Base-by-base conservation (phyloP, 2,329 filamentous ascomycete species). In the Alternaria tenuissima region DNA sequence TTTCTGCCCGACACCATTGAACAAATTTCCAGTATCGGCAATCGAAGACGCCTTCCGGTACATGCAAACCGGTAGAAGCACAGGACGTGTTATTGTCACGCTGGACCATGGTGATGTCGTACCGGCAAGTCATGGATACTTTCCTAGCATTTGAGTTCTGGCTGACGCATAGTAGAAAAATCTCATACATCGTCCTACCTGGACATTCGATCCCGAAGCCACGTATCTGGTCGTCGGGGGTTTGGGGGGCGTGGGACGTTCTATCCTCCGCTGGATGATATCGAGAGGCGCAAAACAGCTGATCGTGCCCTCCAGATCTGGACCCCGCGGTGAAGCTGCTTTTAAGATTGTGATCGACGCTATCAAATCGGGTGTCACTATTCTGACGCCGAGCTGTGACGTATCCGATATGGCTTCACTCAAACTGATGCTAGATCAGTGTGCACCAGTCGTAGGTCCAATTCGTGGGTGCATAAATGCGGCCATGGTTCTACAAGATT, bases 151-250 rank as follows among this genome's bases (percentile, higher is more conserved):
- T 24, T 24, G 6, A 24, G 24, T 24, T 7, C 24, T 24, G 24
- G 24, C 24, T 24, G 24, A 24, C 24, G 24, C 24, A 7, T 24
- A 24, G 1, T 24, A 24, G 24, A 24, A 24, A 24, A 7, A 24
- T 24, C 24, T 24, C 6, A 24, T 24, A 7, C 5, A 24, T 7
- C 24, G 24, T 0, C 24, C 24, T 24, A 0, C 24, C 6, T 24
- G 24, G 24, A 24, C 6, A 7, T 38, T 66, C 32, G 59, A 61
- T 2, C 36, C 52, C 5, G 30, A 47, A 8, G 61, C 57, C 14
- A 62, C 58, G 1, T 73, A 68, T 38, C 59, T 70, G 8, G 46
- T 71, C 16, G 56, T 55, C n/a, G 70, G 69, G 0, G 70, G 68
- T 26, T 48, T 69, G 2, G 69, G 67, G 2, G 69, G 68, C 14